Conservation (phyloP, 495 filamentous ascomycete genomes). For the Penicillium alfredii region DNA sequence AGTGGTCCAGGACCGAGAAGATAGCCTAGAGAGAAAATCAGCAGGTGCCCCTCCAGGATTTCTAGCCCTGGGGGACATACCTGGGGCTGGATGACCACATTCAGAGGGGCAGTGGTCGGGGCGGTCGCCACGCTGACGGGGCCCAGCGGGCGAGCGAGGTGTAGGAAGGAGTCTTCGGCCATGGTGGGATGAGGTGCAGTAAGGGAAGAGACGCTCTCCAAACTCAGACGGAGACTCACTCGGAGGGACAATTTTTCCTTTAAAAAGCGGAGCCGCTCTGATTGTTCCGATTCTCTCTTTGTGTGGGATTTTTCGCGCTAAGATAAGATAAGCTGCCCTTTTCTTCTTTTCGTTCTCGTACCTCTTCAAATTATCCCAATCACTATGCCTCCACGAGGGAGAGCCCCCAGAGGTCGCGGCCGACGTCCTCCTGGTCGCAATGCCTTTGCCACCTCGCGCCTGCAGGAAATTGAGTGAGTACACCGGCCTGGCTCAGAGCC, state of each 20-base stretch:
- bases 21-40: constrained; percentile 70
- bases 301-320: constrained; percentile 49
- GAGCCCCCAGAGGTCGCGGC: constrained; percentile 30
- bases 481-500: no score
- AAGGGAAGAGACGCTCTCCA: constrained; percentile 12
- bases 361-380: constrained; percentile 3
- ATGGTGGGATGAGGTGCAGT: constrained; percentile 48
- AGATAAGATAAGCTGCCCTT: constrained; percentile 46
- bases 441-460: constrained; percentile 34
- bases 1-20: constrained; percentile 96
- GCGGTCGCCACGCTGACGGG: constrained; percentile 70
- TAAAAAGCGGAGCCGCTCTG: constrained; percentile 21
- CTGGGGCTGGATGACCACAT: constrained; percentile 91
- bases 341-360: no score
- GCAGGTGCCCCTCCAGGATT: no score
- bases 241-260: constrained; percentile 31
- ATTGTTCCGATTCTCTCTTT: constrained; percentile 43
- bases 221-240: constrained; percentile 13
- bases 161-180: constrained; percentile 86
- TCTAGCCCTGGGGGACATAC: constrained; percentile 44
- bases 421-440: constrained; percentile 16
- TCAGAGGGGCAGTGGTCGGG: constrained; percentile 79
- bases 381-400: constrained; percentile 20
- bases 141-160: constrained; percentile 87
- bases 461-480: constrained; percentile 40